A percentile compares a stretch with the other conserved stretches of the same genome.
Evolutionary conservation across 495 filamentous ascomycete genomes (phyloP).

Genomic region (Aspergillus conjunctus): DNA sequence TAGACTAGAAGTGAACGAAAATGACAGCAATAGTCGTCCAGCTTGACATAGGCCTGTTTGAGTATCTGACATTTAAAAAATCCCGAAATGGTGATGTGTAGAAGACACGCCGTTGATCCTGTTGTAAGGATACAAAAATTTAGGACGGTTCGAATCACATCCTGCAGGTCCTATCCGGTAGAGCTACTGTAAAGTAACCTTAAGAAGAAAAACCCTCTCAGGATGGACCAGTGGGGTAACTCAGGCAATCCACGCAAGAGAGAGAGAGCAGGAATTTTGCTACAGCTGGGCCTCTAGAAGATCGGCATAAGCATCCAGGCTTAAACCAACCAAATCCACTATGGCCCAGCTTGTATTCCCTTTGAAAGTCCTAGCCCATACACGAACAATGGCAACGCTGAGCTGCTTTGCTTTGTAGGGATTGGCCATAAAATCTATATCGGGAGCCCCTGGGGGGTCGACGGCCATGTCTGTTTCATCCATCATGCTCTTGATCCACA

Average conservation of each 20-base stretch:
- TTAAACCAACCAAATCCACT: constrained; percentile 52
- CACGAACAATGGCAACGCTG: constrained; percentile 54
- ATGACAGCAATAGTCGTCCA: not conserved
- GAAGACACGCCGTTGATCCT: too few species aligned
- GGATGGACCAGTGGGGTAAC: not conserved
- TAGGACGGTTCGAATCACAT: too few species aligned
- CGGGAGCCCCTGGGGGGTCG: constrained; percentile 44
- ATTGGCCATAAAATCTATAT: constrained; percentile 48
- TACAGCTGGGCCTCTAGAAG: constrained; percentile 38
- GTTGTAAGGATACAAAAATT: too few species aligned
- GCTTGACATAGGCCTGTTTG: not conserved
- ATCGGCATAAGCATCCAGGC: constrained; percentile 48
- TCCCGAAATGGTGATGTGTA: too few species aligned
- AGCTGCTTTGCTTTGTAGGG: constrained; percentile 50
- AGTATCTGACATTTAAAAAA: not conserved
- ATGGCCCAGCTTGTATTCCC: constrained; percentile 59
- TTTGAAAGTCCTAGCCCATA: constrained; percentile 56
- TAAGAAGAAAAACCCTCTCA: not conserved
- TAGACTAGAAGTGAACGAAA: not conserved
- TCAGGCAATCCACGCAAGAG: constrained; percentile 9
- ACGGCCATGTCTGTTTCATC: constrained; percentile 76
- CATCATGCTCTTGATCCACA: constrained; percentile 72
- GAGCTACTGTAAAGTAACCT: not conserved
- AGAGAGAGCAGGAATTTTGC: not conserved
- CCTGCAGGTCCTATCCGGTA: not conserved